These are phyloP conservation scores for Aciculoconidium aculeatum DNA, from an alignment of 805 yeast species.

Conservation along the genomic window DNA sequence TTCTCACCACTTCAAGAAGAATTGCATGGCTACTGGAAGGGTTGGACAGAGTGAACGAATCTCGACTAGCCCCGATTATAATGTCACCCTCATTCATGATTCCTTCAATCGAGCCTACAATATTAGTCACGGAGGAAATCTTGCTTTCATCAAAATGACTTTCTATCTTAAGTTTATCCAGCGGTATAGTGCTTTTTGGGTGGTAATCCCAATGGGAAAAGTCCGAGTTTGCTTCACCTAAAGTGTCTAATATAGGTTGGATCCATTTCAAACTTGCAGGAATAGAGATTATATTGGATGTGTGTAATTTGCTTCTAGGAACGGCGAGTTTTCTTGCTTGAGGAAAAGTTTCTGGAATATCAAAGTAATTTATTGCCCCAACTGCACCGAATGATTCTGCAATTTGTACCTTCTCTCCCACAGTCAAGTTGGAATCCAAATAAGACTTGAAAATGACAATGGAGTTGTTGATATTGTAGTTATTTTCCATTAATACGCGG, in stretches of 20 bases:
- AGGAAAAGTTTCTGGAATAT: slow-evolving; percentile 5
- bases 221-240: slow-evolving; percentile 6
- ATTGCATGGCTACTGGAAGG: slow-evolving; percentile 37
- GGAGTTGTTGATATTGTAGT: slow-evolving; percentile 16
- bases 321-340: slow-evolving; percentile 3
- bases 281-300: slow-evolving; percentile 16
- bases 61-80: slow-evolving; percentile 36
- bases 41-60: slow-evolving; percentile 29
- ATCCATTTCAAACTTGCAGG: slow-evolving; percentile 25
- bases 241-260: slow-evolving; percentile 21
- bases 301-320: slow-evolving; percentile 4
- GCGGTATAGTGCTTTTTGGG: slow-evolving; percentile 23
- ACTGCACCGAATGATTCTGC: slow-evolving; percentile 22
- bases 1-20: slow-evolving; percentile 33
- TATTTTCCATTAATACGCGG: slow-evolving; percentile 13
- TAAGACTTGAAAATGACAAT: slow-evolving; percentile 23
- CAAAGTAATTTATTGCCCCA: slow-evolving; percentile 20
- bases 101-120: slow-evolving; percentile 30
- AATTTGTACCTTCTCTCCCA: slow-evolving; percentile 19
- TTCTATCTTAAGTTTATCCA: background rate
- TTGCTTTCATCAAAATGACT: slow-evolving; percentile 8
- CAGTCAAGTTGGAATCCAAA: slow-evolving; percentile 9
- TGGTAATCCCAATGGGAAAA: slow-evolving; percentile 20
- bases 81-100: slow-evolving; percentile 35
- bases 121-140: slow-evolving; percentile 19